Base-by-base conservation (phyloP, 2,329 filamentous ascomycete species). In the Hypoxylon sp. region DNA sequence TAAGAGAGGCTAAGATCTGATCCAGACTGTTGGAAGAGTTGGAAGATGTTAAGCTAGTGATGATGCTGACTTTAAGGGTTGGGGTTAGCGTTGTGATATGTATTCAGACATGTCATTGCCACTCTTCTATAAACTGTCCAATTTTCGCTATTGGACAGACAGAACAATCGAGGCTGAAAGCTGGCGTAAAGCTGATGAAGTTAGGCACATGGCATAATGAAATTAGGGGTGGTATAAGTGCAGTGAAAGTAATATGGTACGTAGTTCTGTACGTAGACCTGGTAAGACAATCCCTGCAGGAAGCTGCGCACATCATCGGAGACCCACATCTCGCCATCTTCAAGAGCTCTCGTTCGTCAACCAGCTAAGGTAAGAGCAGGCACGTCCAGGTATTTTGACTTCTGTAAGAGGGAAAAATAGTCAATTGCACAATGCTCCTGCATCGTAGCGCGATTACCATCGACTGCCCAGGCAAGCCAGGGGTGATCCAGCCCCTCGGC, bases 321-420 rank as follows among this genome's bases (percentile, higher is more conserved):
- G 68, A 66, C 68, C 68, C 68, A 68, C 65, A 68, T 68, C 32
- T 66, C 68, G 68, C 51, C 68, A 70, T 70, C 63, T 70, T 25
- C 57, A 63, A 43, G 59, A 46, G 28, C 36, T 68, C 57, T 46
- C 56, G 59, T 66, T 70, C 65, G 68, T 64, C 68, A 41, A 58
- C 50, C 55, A 21, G 41, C 43, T 23, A 25, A 19, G 49, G 38
- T 28, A 48, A 53, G 17, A 43, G 45, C 41, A 53, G 43, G 41
- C 30, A 57, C n/a, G 25, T 3, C 30, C 43, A 49, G 43, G 55
- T 49, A 48, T 49, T 43, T 28, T 19, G 5, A 57, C 28, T n/a
- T 57, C 53, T 46, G 17, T 5, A 57, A 19, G n/a, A 34, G 13
- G 55, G 30, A 38, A 52, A 53, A 61, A 25, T 49, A 46, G 55